Conservation (phyloP, 2,329 filamentous ascomycete species). For the Trichoderma sp. region DNA sequence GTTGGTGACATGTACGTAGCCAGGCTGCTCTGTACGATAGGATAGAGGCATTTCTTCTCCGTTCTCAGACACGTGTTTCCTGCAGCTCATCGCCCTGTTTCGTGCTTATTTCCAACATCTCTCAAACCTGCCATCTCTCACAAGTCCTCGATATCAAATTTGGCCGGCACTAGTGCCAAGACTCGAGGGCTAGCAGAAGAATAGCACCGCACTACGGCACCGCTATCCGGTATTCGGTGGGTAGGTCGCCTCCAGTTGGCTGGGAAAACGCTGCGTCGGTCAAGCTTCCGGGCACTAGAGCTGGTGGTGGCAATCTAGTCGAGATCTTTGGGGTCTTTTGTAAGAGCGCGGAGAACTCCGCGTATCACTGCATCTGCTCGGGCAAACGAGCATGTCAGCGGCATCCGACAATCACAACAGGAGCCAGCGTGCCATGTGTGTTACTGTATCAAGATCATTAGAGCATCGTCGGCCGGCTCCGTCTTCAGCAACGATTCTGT, state of each 20-base stretch:
- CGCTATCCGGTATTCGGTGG: conserved; percentile 13
- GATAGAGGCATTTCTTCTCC: not conserved
- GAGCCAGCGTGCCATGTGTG: not conserved
- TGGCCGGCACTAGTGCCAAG: conserved; percentile 1
- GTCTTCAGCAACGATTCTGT: not conserved
- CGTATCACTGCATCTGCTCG: not conserved
- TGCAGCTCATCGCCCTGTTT: not conserved
- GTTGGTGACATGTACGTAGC: no score
- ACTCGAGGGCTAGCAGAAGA: not conserved
- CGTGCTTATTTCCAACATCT: not conserved
- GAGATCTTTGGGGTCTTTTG: conserved; percentile 3
- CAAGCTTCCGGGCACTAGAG: conserved; percentile 19
- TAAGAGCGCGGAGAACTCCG: not conserved
- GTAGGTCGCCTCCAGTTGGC: conserved; percentile 7
- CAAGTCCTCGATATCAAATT: not conserved
- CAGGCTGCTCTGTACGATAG: not conserved
- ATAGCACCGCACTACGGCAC: conserved; percentile 20
- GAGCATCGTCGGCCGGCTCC: not conserved
- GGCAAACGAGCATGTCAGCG: not conserved
- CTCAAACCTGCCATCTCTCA: not conserved
- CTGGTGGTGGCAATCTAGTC: conserved; percentile 12
- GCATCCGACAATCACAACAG: not conserved
- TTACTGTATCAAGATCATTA: not conserved
- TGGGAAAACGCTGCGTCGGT: not conserved
- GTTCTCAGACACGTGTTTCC: not conserved